Evolutionary conservation across 495 filamentous ascomycete genomes (phyloP), one percentile per base, ranked within the genome.

Genomic region (Opeltia flavorubescens): DNA sequence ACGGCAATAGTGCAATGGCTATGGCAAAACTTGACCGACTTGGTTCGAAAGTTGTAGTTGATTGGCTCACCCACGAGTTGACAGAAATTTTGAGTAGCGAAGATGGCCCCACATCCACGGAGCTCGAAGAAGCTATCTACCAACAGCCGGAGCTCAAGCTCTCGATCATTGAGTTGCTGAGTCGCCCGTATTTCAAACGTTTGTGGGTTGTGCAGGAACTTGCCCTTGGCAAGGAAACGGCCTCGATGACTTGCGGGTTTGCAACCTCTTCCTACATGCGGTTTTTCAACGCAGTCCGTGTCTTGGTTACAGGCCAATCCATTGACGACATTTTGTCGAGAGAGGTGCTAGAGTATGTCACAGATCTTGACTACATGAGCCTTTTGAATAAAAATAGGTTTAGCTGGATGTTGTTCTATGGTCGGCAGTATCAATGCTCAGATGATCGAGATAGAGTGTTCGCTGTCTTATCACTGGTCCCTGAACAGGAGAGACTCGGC

Each of bases 171-270:
- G 5, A 25, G 4, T 21, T 50, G 21, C 0, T 47, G 6, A 18
- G 25, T 17, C 25, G 31, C 11, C 17, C 43, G 18, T 47, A 18
- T 31, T 47, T 47, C 17, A 25, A 39, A 15, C 30, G 44, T 15
- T 20, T 50, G 6, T 47, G 44, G 44, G 44, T 50, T 5, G 35
- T 31, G 43, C 43, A 39, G 23, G 49, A 50, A 30, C 24, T 47
- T 12, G 5, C 17, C 18, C 21, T 44, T 4, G 26, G 43, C 11
- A 41, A 26, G 15, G 28, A 47, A 11, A 26, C 6, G 31, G 15
- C 35, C 20, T 29, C 21, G 7, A 34, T 50, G 26, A 11, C 40
- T 21, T 46, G 42, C 4, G 43, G 42, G 5, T 31, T 24, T 2
- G 30, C 24, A 8, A 28, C 17, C 1, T 49, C 43, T 8, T 1